Conservation (phyloP, 768 basidiomycete genomes). For the Hirschioporus abietinus region DNA sequence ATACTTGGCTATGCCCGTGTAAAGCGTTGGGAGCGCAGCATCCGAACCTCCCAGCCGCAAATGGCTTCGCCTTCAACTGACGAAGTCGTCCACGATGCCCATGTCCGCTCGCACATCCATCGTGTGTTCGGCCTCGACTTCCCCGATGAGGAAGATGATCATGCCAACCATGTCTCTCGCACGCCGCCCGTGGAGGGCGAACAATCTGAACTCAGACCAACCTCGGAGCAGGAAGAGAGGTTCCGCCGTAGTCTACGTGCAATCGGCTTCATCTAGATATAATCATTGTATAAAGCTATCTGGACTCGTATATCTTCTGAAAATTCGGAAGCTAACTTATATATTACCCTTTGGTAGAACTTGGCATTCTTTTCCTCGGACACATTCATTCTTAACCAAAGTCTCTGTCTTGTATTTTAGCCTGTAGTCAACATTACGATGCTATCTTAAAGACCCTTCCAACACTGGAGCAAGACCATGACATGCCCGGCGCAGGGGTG, state of each 20-base stretch:
- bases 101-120: constrained; percentile 46
- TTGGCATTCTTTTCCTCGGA: not conserved
- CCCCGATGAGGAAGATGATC: constrained; percentile 26
- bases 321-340: not conserved
- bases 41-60: constrained; percentile 40
- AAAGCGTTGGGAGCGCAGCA: constrained; percentile 76
- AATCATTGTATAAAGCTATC: not conserved
- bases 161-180: not conserved
- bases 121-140: constrained; percentile 45
- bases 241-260: not conserved
- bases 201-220: not conserved
- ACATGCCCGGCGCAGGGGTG: no score
- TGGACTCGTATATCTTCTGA: not conserved
- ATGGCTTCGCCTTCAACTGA: constrained; percentile 31
- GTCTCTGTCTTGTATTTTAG: not conserved
- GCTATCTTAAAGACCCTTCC: not conserved
- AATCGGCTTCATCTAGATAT: not conserved
- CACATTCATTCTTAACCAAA: no score
- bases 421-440: not conserved
- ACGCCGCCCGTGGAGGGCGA: not conserved
- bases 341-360: not conserved
- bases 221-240: not conserved
- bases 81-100: constrained; percentile 46
- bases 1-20: constrained; percentile 78
- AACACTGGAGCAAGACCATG: not conserved